Base-by-base conservation (phyloP, 306 rosid genomes). In the Vicia sativa region DNA sequence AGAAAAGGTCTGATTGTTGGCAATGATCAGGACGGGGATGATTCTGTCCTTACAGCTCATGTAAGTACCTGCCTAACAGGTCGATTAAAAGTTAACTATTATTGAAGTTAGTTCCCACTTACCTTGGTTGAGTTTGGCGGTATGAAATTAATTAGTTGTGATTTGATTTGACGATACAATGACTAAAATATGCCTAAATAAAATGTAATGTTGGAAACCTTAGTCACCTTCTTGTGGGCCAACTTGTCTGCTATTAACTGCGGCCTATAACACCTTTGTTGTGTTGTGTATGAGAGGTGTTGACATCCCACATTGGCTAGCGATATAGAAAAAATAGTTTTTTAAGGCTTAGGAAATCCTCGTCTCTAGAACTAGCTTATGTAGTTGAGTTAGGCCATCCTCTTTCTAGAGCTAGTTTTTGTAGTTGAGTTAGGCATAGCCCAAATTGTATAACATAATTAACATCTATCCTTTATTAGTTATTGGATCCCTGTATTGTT, bases 1-100 rank as follows among this genome's bases (percentile, higher is more conserved):
- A 82, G 99, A 66, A 93, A 93, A 76, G 99, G 97, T 74, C 63
- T 88, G 37, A 93, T 93, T 64, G 89, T 93, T 56, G 99, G 99
- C 76, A 93, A 93, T 77, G 99, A 93, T 71, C 99, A 93, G 79
- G 99, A 93, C 6, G 99, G 99, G 53, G 99, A 93, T 70, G 99
- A 93, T 74, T 93, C 97, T 50, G 80, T 90, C 45, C 99, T 93
- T 66, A 82, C 90, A 26, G 97, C 97, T 43, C 86, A 90, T 42
- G 98, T 90, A 86, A 74, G 96, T 70, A 39, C 31, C 5, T 28
- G 4, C 34, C 52, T 41, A 29, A 21, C 3, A 54, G 15, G 41
- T 43, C 55, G 65, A 48, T 9, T 34, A 11, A 7, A 55, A 11
- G 7, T 55, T 28, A 43, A 26, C 18, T 39, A 54, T 29, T 42